A percentile compares a stretch with the other conserved stretches of the same genome.
phyloP scores from a whole-genome alignment of 106 monocot genomes.

The Cymbidium sinense region DNA sequence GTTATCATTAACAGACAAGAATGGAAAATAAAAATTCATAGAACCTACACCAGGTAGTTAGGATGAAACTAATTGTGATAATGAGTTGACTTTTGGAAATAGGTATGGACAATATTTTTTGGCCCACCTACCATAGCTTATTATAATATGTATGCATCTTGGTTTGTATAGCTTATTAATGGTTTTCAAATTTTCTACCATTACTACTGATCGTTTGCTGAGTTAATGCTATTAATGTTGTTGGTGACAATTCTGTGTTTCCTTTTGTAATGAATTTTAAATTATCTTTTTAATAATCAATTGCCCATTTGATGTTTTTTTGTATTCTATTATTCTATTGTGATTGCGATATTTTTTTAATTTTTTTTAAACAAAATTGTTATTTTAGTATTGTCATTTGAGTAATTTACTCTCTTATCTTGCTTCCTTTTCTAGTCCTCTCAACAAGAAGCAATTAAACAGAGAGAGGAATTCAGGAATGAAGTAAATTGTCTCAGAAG shows the following conservation, averaged over 20 bases:
- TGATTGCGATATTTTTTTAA: neutral
- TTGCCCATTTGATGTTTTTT: neutral
- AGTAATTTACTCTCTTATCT: neutral
- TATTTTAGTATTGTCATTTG: neutral
- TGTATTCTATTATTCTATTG: neutral
- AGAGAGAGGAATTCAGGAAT: slow-evolving; percentile 59
- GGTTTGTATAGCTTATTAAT: neutral
- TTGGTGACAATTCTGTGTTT: neutral
- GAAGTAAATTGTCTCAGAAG: slow-evolving; percentile 44
- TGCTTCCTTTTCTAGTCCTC: slow-evolving; percentile 36
- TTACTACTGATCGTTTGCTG: too few relatives aligned
- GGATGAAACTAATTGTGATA: neutral
- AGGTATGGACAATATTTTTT: too few relatives aligned
- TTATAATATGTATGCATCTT: neutral
- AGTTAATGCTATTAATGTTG: neutral
- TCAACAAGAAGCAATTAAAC: slow-evolving; percentile 63
- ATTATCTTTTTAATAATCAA: neutral
- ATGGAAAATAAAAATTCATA: neutral
- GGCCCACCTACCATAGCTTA: neutral
- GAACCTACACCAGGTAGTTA: too few relatives aligned
- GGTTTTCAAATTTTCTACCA: too few relatives aligned
- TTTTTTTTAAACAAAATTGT: neutral
- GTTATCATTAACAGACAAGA: too few relatives aligned
- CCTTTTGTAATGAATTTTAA: too few relatives aligned
- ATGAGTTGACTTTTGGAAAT: too few relatives aligned